Base-by-base conservation (phyloP, 2,329 filamentous ascomycete species). In the Diaporthe eres region DNA sequence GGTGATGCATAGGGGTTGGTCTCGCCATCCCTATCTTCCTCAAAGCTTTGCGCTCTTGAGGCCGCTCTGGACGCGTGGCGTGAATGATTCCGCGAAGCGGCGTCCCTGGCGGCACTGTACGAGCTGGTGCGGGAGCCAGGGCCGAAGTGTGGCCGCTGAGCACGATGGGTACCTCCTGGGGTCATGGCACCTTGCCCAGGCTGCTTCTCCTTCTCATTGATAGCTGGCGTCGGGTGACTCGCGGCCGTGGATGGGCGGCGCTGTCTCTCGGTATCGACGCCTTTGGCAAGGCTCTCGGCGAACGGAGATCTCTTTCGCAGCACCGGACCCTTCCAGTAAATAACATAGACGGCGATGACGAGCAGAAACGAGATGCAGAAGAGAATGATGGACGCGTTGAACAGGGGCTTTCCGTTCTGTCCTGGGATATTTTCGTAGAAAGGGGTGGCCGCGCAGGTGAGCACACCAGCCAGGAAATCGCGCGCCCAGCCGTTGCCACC, bases 401-500 rank as follows among this genome's bases (percentile, higher is more conserved):
- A 58, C 34, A 76, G n/a, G 5, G 74, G 74, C 10, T 74, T 76
- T 28, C 72, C 72, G 31, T 87, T 86, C 22, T 86, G 85, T 34
- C 87, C 86, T 39, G 84, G 85, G 25, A 93, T 91, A 79, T 92
- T 90, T 65, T 84, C 80, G 82, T 91, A 92, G 83, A 92, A 91
- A 0, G 93, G 93, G 0, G 89, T 89, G 0, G 93, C 91, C 19
- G 92, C 92, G 68, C 94, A 87, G 0, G 93, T 93, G 1, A 94
- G 89, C 12, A 94, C 87, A 82, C 94, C 93, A 2, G 93, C 94
- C 0, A 95, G 85, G 83, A 95, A 92, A 80, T 95, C 93, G 78
- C 94, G 89, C 3, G 92, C 89, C 85, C 93, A 94, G 2, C 93
- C 94, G 77, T 95, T 95, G 28, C 93, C 93, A 55, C 93, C 94